Evolutionary conservation across 805 yeast genomes (phyloP).

Genomic region (Metschnikowia lochheadii): DNA sequence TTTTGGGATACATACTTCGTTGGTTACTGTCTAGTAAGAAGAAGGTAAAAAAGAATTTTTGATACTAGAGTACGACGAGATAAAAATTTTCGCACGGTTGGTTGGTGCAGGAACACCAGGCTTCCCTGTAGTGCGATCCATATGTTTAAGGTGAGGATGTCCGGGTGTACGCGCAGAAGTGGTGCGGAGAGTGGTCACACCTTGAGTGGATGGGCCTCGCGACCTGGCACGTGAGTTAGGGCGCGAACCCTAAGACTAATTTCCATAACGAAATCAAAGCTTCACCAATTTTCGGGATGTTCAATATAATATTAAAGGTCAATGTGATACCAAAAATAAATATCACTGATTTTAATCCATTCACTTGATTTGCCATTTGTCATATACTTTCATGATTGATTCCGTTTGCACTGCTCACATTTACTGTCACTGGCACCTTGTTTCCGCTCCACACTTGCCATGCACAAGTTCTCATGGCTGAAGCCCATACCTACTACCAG

Average conservation of each 20-base stretch:
- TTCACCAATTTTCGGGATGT: too few relatives aligned
- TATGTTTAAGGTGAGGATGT: constrained; percentile 8
- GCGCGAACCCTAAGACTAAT: background rate
- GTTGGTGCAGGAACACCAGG: constrained; percentile 12
- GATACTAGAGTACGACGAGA: constrained; percentile 7
- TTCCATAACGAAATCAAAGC: too few relatives aligned
- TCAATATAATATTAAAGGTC: too few relatives aligned
- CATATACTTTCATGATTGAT: too few relatives aligned
- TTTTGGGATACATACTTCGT: constrained; percentile 14
- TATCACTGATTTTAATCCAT: too few relatives aligned
- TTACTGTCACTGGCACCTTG: too few relatives aligned
- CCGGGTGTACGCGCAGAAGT: constrained; percentile 8
- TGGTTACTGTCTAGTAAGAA: constrained; percentile 20
- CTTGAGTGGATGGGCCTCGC: background rate
- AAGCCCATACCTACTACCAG: too few relatives aligned
- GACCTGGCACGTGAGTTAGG: background rate
- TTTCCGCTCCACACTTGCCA: too few relatives aligned
- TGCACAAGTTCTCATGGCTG: too few relatives aligned
- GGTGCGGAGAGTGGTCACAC: background rate
- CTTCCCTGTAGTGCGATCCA: background rate
- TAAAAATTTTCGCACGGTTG: constrained; percentile 14
- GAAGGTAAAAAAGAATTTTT: constrained; percentile 13
- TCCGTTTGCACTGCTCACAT: too few relatives aligned
- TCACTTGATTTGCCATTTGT: too few relatives aligned
- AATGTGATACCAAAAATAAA: too few relatives aligned